Base-by-base conservation (phyloP, 208 protist species). In the Trypanosoma caninum region DNA sequence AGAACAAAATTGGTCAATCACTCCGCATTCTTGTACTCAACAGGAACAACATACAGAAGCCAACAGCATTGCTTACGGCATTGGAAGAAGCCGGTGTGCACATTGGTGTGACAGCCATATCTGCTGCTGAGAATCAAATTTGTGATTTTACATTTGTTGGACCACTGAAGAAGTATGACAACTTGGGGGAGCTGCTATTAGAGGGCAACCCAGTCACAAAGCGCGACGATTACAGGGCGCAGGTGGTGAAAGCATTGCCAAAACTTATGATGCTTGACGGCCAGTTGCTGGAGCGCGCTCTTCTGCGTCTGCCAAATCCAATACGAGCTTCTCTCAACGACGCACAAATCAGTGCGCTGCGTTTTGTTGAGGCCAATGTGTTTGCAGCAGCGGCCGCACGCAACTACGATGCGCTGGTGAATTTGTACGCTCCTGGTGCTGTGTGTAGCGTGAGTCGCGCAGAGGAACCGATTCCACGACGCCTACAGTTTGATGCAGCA, bases 251-350 rank as follows among this genome's bases (percentile, higher is more conserved):
- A 18, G 47, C 63, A 41, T 62, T 95, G 33, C 76, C 78, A 14
- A 62, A 65, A 11, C 69, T 95, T 16, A 69, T 62, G 18, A 75
- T 89, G 62, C 56, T 95, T 48, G 84, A 95, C 51, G 67, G 72
- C 30, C 35, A 73, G 45, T 25, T 68, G 13, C 69, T 93, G 22
- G 64, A 83, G 23, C 80, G 78, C 22, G 58, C 46, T 3, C 59
- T 82, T 40, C 59, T 95, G 58, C 59, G 51, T 11, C 65, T 95
- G 40, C 81, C 81, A 2, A 92, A 92, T 67, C 89, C 89, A 2
- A 38, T 84, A 9, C 54, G 55, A 25, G 35, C 52, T 2, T 38
- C 0, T 14, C 69, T 78, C 34, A 55, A 63, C 28, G 55, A 69
- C 14, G 47, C 54, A 31, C 58, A 77, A 30, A 6, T 70, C 25